Evolutionary conservation across 2,329 filamentous ascomycete species (phyloP).

Genomic region (Echinosphaeria canescens): DNA sequence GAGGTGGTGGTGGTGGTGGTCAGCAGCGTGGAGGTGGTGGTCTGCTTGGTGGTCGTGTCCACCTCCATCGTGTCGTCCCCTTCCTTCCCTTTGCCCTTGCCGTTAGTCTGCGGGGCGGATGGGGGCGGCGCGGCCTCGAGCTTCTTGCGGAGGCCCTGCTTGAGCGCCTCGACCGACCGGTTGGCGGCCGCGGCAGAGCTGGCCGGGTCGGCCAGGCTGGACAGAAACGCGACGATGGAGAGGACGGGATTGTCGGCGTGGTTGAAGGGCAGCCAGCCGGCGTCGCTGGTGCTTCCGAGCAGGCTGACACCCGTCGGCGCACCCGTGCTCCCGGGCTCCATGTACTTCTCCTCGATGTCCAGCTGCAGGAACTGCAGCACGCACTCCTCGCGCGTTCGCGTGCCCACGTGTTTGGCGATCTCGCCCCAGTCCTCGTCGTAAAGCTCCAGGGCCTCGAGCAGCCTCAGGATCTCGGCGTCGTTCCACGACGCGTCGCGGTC

Average conservation of each 20-base stretch:
- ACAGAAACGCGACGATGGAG: slow-evolving; percentile 88
- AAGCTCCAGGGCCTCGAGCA: slow-evolving; percentile 78
- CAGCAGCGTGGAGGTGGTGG: slow-evolving; percentile 20
- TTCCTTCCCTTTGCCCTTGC: slow-evolving; percentile 35
- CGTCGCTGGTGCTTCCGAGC: slow-evolving; percentile 44
- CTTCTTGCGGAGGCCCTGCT: slow-evolving; percentile 55
- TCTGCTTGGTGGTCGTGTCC: slow-evolving; percentile 22
- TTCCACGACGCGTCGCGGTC: slow-evolving; percentile 82
- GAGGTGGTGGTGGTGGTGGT: slow-evolving; percentile 28
- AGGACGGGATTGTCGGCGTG: slow-evolving; percentile 92
- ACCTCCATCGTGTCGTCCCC: slow-evolving; percentile 40
- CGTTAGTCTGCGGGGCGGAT: slow-evolving; percentile 22
- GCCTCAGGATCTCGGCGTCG: slow-evolving; percentile 69
- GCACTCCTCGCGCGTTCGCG: slow-evolving; percentile 83
- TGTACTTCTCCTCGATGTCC: slow-evolving; percentile 93
- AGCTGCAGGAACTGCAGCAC: slow-evolving; percentile 91
- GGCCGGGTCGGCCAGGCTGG: slow-evolving; percentile 72
- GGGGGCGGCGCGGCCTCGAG: slow-evolving; percentile 30
- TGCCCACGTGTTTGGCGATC: slow-evolving; percentile 81
- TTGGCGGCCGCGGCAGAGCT: slow-evolving; percentile 82
- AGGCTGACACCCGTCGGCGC: slow-evolving; percentile 36
- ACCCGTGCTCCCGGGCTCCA: slow-evolving; percentile 50
- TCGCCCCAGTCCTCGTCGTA: slow-evolving; percentile 94
- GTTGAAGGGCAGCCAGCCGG: slow-evolving; percentile 71
- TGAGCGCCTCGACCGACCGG: slow-evolving; percentile 72